Evolutionary conservation across 73 alveolate species (phyloP).

Genomic region (Tetrahymena elliotti): DNA sequence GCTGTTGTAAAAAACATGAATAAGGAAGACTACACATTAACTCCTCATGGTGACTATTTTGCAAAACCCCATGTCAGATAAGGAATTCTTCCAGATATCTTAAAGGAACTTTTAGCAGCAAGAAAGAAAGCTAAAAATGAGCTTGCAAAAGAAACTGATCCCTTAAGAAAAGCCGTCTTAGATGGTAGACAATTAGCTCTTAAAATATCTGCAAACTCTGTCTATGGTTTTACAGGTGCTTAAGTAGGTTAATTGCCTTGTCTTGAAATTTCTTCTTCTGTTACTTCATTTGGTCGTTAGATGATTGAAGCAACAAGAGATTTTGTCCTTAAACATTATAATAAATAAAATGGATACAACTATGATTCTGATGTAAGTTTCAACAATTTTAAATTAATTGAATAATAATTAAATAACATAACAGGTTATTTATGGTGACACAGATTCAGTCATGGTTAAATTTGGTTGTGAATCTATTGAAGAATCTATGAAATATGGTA

Average conservation of each 20-base stretch:
- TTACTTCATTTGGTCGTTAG: constrained; percentile 86
- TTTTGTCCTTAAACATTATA: constrained; percentile 62
- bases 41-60: constrained; percentile 96
- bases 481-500: constrained; percentile 93
- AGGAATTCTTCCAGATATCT: constrained; percentile 95
- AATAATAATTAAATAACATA: background rate
- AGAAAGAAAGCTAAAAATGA: constrained; percentile 89
- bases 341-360: constrained; percentile 78
- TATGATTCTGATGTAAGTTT: constrained; percentile 63
- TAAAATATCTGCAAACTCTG: constrained; percentile 98
- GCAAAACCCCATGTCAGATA: constrained; percentile 78
- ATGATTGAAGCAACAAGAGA: constrained; percentile 48
- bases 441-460: constrained; percentile 98
- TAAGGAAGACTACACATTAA: constrained; percentile 64
- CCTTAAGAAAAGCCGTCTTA: constrained; percentile 92
- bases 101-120: constrained; percentile 96
- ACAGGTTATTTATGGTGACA: constrained; percentile 97
- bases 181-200: constrained; percentile 99
- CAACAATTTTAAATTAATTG: background rate
- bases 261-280: constrained; percentile 90
- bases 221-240: constrained; percentile 99
- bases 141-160: constrained; percentile 84
- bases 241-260: constrained; percentile 98
- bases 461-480: constrained; percentile 87
- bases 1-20: constrained; percentile 14